Base-by-base conservation (phyloP, 2,329 filamentous ascomycete genomes). In the Westerdykella aurantiaca region DNA sequence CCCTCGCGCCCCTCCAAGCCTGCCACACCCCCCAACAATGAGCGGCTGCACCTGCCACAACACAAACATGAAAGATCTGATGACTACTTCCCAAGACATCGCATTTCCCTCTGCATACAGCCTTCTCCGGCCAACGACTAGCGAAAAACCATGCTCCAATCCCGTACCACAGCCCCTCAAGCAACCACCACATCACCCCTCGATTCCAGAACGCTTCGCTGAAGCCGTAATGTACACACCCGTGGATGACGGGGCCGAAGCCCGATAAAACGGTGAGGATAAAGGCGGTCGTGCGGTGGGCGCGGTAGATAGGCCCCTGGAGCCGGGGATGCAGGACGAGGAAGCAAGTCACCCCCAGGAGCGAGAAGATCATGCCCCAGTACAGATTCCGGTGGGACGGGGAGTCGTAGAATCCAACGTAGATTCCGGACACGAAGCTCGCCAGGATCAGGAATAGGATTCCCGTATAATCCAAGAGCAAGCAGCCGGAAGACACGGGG, bases 401-500 rank as follows among this genome's bases (percentile, higher is more conserved):
- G 6, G 67, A 53, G 45, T 69, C 70, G 31, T 68, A 66, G 51
- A 79, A 76, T 18, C 69, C 69, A 53, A 76, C 76, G 55, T 75
- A 75, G 48, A 97, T 70, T 44, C 85, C 85, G 2, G 90, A 88
- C 41, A 95, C 79, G 62, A 90, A 95, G 61, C 84, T 89, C 10
- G 90, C 89, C 44, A 89, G 85, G 47, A 95, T 96, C 49, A 96
- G 72, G 38, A 82, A 79, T 33, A 96, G 85, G 56, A 97, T 97
- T 14, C 91, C 91, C 7, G 89, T 80, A 65, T 96, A 96, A 64
- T 97, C 91, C 46, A 96, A 72, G 63, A 93, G 86, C 64, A 96
- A 95, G 16, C 88, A 89, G 71, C 87, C 84, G 51, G 79, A 83
- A 4, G 84, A 81, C 16, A 95, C 86, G 2, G 68, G 66, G 31